Percentiles rank a stretch among this genome's conserved stretches.
Evolutionary conservation across 1,284 basidiomycete species (phyloP).

Genomic region (Psilocybe mexicana): DNA sequence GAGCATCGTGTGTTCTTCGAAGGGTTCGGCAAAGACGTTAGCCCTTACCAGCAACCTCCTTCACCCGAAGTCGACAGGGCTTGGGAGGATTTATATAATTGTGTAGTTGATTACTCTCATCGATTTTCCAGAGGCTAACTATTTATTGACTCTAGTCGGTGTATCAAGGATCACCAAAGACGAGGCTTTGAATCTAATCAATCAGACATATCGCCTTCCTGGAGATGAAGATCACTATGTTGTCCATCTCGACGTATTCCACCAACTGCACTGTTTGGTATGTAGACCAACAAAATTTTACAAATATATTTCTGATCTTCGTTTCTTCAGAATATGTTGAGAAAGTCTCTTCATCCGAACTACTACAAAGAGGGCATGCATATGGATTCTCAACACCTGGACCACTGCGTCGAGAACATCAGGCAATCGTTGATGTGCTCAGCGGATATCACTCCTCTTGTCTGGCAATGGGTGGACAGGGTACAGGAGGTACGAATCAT

Average conservation of each 20-base stretch:
- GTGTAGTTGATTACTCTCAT: conserved; percentile 2
- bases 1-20: conserved; percentile 19
- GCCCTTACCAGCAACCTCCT: conserved; percentile 23
- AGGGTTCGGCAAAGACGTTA: conserved; percentile 18
- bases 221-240: conserved; percentile 28
- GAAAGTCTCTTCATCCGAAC: conserved; percentile 27
- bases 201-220: conserved; percentile 26
- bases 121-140: neutral
- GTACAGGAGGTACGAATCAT: conserved; percentile 18
- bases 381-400: conserved; percentile 22
- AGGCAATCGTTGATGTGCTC: conserved; percentile 33
- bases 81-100: conserved; percentile 25
- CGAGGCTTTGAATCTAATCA: conserved; percentile 25
- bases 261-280: conserved; percentile 35
- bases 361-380: conserved; percentile 25
- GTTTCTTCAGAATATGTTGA: conserved; percentile 27
- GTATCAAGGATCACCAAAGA: conserved; percentile 23
- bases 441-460: conserved; percentile 21
- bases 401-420: conserved; percentile 31
- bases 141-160: conserved; percentile 18
- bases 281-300: conserved; percentile 4
- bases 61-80: conserved; percentile 26
- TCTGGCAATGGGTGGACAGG: conserved; percentile 29
- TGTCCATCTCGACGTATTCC: conserved; percentile 31
- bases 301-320: neutral